Evolutionary conservation across 495 filamentous ascomycete species (phyloP), one percentile per base, ranked within the genome.

Genomic region (Penicillium antarcticum): DNA sequence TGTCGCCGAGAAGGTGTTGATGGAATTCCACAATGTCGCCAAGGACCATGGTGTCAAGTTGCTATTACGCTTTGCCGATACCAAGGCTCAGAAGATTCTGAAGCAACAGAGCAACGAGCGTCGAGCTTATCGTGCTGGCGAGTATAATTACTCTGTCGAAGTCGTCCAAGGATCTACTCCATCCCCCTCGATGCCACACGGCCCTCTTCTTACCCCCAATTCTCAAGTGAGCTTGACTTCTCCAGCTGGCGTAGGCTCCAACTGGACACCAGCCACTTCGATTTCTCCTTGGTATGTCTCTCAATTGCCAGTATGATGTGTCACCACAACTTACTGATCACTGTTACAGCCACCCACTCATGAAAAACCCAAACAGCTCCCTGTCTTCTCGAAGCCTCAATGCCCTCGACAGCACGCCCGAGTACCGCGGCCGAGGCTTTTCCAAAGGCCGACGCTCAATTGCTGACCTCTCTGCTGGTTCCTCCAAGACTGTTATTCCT

Each of bases 31-130:
- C 71, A 83, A 80, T 48, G 61, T 76, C 24, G 73, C 84, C 54
- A 80, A 78, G 42, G 83, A 86, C 35, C 85, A 92, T 58, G 80
- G 80, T 26, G 80, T 91, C 32, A 80, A 87, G 47, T 81, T 99
- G 63, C 89, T 97, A 70, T 87, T 99, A 58, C 92, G 94, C 45
- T 97, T 94, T 66, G 92, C 94, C 44, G 94, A 99, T 66, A 97
- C 95, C 24, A 87, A 91, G 34, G 87, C 89, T 46, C 94, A 99
- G 70, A 99, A 97, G 77, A 78, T 89, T 61, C 80, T 99, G 45
- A 99, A 99, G 77, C 86, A 91, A 33, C 86, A 94, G 61, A 97
- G 91, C 17, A 90, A 91, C 21, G 88, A 92, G 68, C 88, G 89
- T 55, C 89, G 94, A 48, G 87, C 92, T 58, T 96, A 91, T 72